Evolutionary conservation across 2,329 filamentous ascomycete genomes (phyloP).

Genomic region (Phaeosphaeriaceae sp.): DNA sequence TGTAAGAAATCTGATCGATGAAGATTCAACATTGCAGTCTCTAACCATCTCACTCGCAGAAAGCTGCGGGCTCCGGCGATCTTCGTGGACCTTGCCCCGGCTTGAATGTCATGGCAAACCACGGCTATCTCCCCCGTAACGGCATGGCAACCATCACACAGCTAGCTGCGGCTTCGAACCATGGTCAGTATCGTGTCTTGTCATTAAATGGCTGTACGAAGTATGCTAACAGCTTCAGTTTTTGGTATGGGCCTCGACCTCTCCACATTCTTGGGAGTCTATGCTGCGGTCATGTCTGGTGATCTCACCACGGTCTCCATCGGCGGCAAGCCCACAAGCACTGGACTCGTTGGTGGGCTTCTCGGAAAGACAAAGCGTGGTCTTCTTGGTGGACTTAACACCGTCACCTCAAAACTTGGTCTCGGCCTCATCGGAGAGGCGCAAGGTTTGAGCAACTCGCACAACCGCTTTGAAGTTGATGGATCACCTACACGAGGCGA

Average conservation of each 20-base stretch:
- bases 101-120: background rate
- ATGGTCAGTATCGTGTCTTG: background rate
- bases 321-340: background rate
- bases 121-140: background rate
- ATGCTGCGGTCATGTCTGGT: background rate
- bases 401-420: too few species aligned
- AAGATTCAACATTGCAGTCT: background rate
- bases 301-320: background rate
- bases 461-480: background rate
- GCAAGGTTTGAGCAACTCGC: background rate
- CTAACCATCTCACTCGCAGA: background rate
- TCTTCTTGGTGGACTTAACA: too few species aligned
- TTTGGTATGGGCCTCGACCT: background rate
- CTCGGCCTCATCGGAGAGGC: too few species aligned
- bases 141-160: background rate
- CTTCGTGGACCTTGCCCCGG: background rate
- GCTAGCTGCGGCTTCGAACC: background rate
- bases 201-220: background rate
- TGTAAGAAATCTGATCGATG: slow-evolving; percentile 3
- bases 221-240: background rate
- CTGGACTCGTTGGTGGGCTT: background rate
- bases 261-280: background rate
- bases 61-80: background rate
- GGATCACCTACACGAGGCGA: background rate
- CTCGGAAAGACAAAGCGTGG: background rate